Percentiles rank a stretch among this genome's conserved stretches.
Evolutionary conservation across 2,329 filamentous ascomycete species (phyloP).

Genomic region (Phaeoacremonium minimum): DNA sequence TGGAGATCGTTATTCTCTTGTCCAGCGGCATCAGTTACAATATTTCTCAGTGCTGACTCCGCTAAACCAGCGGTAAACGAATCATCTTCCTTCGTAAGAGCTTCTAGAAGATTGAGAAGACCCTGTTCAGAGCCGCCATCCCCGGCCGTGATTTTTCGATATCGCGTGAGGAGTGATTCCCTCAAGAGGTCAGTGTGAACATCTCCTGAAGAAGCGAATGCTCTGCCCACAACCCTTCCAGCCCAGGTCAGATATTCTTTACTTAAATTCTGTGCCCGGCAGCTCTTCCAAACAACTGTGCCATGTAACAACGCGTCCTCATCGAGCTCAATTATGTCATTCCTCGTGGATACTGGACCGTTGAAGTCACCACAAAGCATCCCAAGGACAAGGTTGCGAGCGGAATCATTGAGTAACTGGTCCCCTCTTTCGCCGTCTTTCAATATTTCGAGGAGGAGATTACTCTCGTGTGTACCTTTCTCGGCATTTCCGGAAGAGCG

Average conservation of each 20-base stretch:
- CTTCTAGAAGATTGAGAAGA: conserved; percentile 57
- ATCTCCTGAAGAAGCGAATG: conserved; percentile 73
- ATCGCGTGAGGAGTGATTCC: conserved; percentile 53
- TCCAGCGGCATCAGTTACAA: conserved; percentile 49
- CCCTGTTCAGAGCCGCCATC: conserved; percentile 57
- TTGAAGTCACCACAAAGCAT: conserved; percentile 75
- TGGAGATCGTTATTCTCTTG: conserved; percentile 42
- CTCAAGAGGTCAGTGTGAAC: conserved; percentile 56
- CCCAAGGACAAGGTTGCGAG: conserved; percentile 64
- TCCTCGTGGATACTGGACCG: conserved; percentile 47
- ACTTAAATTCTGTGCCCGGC: conserved; percentile 58
- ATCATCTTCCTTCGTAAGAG: conserved; percentile 55
- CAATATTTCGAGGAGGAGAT: conserved; percentile 74
- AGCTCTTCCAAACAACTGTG: conserved; percentile 71
- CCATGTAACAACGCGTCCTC: conserved; percentile 57
- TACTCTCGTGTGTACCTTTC: conserved; percentile 70
- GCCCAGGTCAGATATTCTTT: conserved; percentile 78
- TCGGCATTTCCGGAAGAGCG: conserved; percentile 65
- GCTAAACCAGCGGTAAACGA: conserved; percentile 53
- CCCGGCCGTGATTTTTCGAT: conserved; percentile 38
- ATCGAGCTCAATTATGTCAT: conserved; percentile 69
- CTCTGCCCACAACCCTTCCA: conserved; percentile 75
- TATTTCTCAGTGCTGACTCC: conserved; percentile 53
- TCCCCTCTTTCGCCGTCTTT: conserved; percentile 61
- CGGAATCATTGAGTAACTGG: conserved; percentile 65